Percentiles rank a stretch among this genome's conserved stretches.
Conservation (phyloP, 495 filamentous ascomycete species). For the Tetracladium marchalianum region DNA sequence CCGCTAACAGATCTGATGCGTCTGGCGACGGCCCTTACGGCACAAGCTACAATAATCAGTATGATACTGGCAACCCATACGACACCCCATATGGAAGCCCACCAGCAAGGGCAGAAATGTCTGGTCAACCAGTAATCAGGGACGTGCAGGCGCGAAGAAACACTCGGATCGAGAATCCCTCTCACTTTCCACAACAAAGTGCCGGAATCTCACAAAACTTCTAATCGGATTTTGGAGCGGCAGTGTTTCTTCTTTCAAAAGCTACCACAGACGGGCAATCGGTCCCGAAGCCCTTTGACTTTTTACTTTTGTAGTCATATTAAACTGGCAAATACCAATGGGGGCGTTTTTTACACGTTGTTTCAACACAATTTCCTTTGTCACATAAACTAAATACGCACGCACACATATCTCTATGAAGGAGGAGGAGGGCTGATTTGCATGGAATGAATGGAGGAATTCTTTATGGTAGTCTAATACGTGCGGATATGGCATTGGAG, state of each 20-base stretch:
- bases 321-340: constrained; percentile 10
- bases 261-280: not conserved
- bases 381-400: constrained; percentile 2
- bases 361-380: constrained; percentile 11
- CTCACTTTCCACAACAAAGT: constrained; percentile 80
- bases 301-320: constrained; percentile 14
- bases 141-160: constrained; percentile 87
- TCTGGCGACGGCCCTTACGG: constrained; percentile 60
- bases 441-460: not conserved
- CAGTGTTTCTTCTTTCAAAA: constrained; percentile 2
- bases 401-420: constrained; percentile 1
- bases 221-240: constrained; percentile 27
- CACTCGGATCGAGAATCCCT: constrained; percentile 84
- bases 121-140: constrained; percentile 74
- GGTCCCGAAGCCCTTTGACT: not conserved
- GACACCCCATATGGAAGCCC: constrained; percentile 31
- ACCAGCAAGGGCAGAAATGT: constrained; percentile 23
- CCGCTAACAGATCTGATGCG: constrained; percentile 68
- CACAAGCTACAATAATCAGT: constrained; percentile 38
- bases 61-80: constrained; percentile 34
- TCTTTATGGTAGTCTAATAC: too few species aligned
- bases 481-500: too few species aligned
- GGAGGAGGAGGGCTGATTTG: constrained; percentile 5
- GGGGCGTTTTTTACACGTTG: constrained; percentile 13
- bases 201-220: constrained; percentile 99